Evolutionary conservation across 2,329 filamentous ascomycete genomes (phyloP).

Genomic region (Elsinoe arachidis): DNA sequence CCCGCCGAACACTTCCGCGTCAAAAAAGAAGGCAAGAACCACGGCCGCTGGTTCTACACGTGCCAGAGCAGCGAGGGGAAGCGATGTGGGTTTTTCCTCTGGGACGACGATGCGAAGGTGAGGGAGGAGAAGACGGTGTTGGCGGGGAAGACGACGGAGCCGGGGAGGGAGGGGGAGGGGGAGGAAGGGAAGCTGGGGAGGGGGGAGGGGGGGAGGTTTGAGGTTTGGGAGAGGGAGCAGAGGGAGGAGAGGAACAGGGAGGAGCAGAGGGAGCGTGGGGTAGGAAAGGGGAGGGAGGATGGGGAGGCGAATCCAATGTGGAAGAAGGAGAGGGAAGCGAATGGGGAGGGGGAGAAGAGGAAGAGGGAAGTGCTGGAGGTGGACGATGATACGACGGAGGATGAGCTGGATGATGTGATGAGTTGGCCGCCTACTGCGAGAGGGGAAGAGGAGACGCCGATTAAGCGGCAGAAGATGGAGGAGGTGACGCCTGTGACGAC

Average conservation of each 20-base stretch:
- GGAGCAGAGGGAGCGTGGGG: conserved; percentile 21
- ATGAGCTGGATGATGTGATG: conserved; percentile 28
- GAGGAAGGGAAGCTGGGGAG: conserved; percentile 18
- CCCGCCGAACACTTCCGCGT: conserved; percentile 48
- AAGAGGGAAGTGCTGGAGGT: not conserved
- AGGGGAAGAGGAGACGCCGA: conserved; percentile 32
- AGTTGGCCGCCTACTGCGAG: conserved; percentile 26
- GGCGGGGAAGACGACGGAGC: conserved; percentile 37
- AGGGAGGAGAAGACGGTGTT: conserved; percentile 42
- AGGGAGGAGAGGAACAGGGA: conserved; percentile 43
- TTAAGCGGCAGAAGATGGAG: conserved; percentile 32
- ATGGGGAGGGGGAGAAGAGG: conserved; percentile 35
- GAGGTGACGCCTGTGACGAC: conserved; percentile 20
- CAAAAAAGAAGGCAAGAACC: conserved; percentile 49
- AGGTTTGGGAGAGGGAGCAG: not conserved
- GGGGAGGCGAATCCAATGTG: not conserved
- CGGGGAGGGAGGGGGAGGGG: conserved; percentile 21
- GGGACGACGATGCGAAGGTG: conserved; percentile 44
- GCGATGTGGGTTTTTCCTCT: conserved; percentile 51
- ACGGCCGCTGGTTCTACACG: conserved; percentile 46
- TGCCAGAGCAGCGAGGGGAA: conserved; percentile 43
- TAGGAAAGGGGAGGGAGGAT: conserved; percentile 16
- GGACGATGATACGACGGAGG: conserved; percentile 10
- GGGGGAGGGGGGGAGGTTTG: conserved; percentile 8
- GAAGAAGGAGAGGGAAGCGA: conserved; percentile 32